Percentiles rank a stretch among this genome's conserved stretches.
These are phyloP conservation scores for Tubosaeta brunneosetosa DNA, from an alignment of 768 basidiomycete species.

Conservation along the genomic window DNA sequence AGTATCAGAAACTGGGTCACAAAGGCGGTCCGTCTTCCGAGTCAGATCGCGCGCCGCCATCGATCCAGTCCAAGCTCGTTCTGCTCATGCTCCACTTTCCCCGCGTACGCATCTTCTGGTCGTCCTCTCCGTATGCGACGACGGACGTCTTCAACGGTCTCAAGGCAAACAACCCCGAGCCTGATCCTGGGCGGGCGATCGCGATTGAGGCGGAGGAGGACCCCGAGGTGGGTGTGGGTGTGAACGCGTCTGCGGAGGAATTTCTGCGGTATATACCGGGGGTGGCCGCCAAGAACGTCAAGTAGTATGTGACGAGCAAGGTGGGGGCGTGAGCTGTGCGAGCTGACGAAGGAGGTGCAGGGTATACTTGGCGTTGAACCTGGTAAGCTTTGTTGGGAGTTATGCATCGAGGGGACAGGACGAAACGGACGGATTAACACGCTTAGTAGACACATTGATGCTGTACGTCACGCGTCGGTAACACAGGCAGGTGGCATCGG, in stretches of 20 bases:
- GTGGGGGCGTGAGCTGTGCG: conserved; percentile 69
- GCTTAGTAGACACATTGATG: too few species aligned
- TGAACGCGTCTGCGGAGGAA: conserved; percentile 78
- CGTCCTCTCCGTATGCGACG: conserved; percentile 90
- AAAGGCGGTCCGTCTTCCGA: conserved; percentile 27
- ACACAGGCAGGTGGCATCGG: too few species aligned
- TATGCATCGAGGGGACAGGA: conserved; percentile 62
- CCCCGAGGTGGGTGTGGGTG: conserved; percentile 56
- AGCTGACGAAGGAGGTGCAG: conserved; percentile 58
- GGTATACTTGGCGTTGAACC: conserved; percentile 75
- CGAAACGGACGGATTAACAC: background rate
- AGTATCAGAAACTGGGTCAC: conserved; percentile 47
- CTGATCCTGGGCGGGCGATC: conserved; percentile 72
- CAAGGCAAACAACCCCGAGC: conserved; percentile 74
- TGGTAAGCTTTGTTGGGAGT: conserved; percentile 75
- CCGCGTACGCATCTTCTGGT: conserved; percentile 92
- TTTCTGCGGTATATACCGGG: conserved; percentile 80
- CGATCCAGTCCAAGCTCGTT: conserved; percentile 88
- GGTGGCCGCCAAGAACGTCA: conserved; percentile 76
- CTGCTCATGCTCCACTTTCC: conserved; percentile 88
- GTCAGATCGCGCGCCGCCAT: conserved; percentile 38
- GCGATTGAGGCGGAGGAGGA: conserved; percentile 78
- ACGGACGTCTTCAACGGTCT: conserved; percentile 91
- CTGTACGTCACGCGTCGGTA: background rate
- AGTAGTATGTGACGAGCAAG: conserved; percentile 77